A percentile compares a stretch with the other conserved stretches of the same genome.
Evolutionary conservation across 805 yeast species (phyloP).

Genomic region (Ogataea chonburiensis): DNA sequence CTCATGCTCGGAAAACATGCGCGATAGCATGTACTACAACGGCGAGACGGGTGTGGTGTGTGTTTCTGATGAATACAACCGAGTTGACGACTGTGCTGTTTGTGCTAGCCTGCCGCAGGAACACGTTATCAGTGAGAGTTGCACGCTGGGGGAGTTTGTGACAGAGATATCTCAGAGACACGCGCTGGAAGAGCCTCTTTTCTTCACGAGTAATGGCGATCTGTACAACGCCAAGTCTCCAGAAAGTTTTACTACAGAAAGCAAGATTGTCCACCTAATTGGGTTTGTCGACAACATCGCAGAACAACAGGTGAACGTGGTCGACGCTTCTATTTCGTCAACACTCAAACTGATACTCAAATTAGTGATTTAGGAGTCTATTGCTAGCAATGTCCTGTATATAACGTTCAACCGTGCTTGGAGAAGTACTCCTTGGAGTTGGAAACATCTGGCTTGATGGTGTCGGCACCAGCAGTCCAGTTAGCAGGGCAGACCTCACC

Average conservation of each 20-base stretch:
- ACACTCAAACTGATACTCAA: conserved; percentile 10
- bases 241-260: conserved; percentile 1
- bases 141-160: conserved; percentile 21
- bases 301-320: conserved; percentile 15
- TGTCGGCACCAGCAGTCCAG: conserved; percentile 95
- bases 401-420: conserved; percentile 36
- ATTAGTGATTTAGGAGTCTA: not conserved
- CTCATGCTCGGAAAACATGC: conserved; percentile 60
- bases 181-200: conserved; percentile 19
- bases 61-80: conserved; percentile 64
- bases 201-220: conserved; percentile 25
- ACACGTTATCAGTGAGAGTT: conserved; percentile 7
- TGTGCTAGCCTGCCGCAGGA: conserved; percentile 51
- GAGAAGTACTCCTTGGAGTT: conserved; percentile 79
- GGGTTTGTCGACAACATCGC: conserved; percentile 17
- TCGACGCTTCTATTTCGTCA: conserved; percentile 16
- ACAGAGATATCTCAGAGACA: conserved; percentile 13
- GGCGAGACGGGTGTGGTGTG: conserved; percentile 80
- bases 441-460: conserved; percentile 80
- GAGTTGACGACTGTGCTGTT: conserved; percentile 65
- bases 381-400: not conserved
- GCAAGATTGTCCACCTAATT: conserved; percentile 13
- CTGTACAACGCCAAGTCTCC: conserved; percentile 25
- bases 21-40: conserved; percentile 82
- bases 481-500: conserved; percentile 99